Evolutionary conservation across 2,329 filamentous ascomycete genomes (phyloP).

Genomic region (Amphichorda felina): DNA sequence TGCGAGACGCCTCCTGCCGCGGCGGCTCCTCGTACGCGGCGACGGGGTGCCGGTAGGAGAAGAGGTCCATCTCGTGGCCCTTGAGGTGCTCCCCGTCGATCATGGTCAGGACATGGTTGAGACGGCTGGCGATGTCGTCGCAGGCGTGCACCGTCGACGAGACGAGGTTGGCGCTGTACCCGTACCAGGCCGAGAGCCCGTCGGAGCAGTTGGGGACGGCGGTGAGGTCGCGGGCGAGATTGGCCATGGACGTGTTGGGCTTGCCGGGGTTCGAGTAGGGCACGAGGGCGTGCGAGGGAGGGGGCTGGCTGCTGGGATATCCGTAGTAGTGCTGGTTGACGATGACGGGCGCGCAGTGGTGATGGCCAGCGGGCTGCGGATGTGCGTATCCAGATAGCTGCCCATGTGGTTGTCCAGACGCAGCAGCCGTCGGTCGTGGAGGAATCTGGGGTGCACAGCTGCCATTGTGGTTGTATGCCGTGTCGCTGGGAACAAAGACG

Average conservation of each 20-base stretch:
- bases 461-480: too few species aligned
- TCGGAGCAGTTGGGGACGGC: slow-evolving; percentile 29
- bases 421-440: too few species aligned
- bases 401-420: too few species aligned
- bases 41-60: slow-evolving; percentile 19
- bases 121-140: slow-evolving; percentile 48
- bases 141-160: slow-evolving; percentile 32
- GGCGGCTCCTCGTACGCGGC: not conserved
- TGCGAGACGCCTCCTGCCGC: not conserved
- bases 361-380: slow-evolving; percentile 6
- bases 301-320: slow-evolving; percentile 10
- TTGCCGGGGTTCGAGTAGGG: slow-evolving; percentile 12
- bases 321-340: slow-evolving; percentile 42
- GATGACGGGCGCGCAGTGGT: slow-evolving; percentile 23
- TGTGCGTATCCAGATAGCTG: not conserved
- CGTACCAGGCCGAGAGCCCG: slow-evolving; percentile 28
- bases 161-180: slow-evolving; percentile 5
- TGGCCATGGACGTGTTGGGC: slow-evolving; percentile 26
- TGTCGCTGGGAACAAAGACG: not conserved
- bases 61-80: slow-evolving; percentile 43
- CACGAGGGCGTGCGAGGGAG: too few species aligned
- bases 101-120: slow-evolving; percentile 57
- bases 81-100: slow-evolving; percentile 52
- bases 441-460: too few species aligned
- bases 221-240: slow-evolving; percentile 28